Evolutionary conservation across 2,329 filamentous ascomycete species (phyloP).

Genomic region (Podosphaera xanthii): DNA sequence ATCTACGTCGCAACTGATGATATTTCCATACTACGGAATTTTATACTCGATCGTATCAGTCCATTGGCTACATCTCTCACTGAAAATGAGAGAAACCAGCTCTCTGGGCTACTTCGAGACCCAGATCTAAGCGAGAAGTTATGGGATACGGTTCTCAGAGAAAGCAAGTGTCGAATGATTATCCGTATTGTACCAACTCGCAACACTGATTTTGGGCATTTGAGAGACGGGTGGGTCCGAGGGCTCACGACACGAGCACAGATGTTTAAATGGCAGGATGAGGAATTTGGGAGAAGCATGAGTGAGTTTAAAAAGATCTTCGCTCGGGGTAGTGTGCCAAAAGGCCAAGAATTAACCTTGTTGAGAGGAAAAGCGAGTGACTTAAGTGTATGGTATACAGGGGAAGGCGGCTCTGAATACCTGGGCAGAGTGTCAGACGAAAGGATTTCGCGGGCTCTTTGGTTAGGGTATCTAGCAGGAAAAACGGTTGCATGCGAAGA

Average conservation of each 20-base stretch:
- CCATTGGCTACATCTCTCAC: conserved; percentile 63
- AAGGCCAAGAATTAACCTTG: conserved; percentile 56
- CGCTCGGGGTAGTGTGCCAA: conserved; percentile 56
- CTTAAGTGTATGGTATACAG: conserved; percentile 38
- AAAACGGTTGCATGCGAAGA: conserved; percentile 68
- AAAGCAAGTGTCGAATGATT: conserved; percentile 47
- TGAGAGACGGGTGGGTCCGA: conserved; percentile 77
- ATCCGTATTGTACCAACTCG: conserved; percentile 76
- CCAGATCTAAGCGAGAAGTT: conserved; percentile 42
- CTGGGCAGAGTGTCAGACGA: conserved; percentile 59
- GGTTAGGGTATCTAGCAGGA: conserved; percentile 77
- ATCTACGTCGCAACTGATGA: conserved; percentile 75
- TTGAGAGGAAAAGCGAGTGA: conserved; percentile 40
- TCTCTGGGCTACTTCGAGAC: conserved; percentile 49
- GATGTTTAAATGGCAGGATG: conserved; percentile 49
- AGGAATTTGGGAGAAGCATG: conserved; percentile 57
- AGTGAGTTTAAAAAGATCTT: conserved; percentile 64
- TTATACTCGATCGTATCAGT: conserved; percentile 54
- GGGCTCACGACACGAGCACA: conserved; percentile 55
- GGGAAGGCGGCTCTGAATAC: conserved; percentile 24
- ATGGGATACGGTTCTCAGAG: conserved; percentile 49
- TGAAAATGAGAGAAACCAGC: conserved; percentile 51
- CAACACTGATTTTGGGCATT: conserved; percentile 81
- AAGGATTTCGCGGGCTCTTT: conserved; percentile 57
- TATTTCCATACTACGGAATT: conserved; percentile 56